Percentiles rank a stretch among this genome's conserved stretches.
Evolutionary conservation across 2,329 filamentous ascomycete genomes (phyloP).

Genomic region (Nigrospora oryzae): DNA sequence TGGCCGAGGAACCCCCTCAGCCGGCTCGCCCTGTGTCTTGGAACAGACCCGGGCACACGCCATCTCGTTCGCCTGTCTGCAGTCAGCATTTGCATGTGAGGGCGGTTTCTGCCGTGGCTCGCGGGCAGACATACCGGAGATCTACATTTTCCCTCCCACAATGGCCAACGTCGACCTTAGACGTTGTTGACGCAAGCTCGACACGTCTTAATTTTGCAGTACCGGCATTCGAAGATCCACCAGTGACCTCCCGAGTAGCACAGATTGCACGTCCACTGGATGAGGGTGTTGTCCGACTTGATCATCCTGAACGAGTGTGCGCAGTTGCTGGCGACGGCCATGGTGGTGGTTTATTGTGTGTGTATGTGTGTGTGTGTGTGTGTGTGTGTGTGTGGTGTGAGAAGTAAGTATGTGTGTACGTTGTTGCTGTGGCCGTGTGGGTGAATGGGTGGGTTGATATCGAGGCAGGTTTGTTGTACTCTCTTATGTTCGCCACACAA

Average conservation of each 20-base stretch:
- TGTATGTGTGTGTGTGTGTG: not conserved
- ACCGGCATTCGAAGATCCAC: conserved; percentile 61
- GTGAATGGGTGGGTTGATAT: no score
- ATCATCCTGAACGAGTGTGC: conserved; percentile 56
- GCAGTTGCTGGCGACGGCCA: conserved; percentile 49
- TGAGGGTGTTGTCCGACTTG: conserved; percentile 57
- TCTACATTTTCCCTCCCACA: not conserved
- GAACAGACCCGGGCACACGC: no score
- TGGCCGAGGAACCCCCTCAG: no score
- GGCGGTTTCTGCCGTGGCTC: no score
- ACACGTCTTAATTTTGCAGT: conserved; percentile 60
- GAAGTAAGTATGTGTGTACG: not conserved
- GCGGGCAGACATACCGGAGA: not conserved
- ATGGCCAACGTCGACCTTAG: conserved; percentile 10
- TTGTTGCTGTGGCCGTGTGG: no score
- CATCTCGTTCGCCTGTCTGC: no score
- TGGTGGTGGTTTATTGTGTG: conserved; percentile 16
- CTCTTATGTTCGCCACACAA: no score
- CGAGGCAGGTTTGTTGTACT: no score
- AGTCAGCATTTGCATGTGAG: no score
- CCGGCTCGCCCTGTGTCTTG: no score
- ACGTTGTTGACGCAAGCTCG: conserved; percentile 44
- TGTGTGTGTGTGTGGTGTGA: not conserved
- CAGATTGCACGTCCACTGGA: conserved; percentile 58
- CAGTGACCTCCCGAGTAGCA: conserved; percentile 58